These are phyloP conservation scores for Streptanthus diversifolius DNA, from an alignment of 345 rosid species.

Conservation along the genomic window DNA sequence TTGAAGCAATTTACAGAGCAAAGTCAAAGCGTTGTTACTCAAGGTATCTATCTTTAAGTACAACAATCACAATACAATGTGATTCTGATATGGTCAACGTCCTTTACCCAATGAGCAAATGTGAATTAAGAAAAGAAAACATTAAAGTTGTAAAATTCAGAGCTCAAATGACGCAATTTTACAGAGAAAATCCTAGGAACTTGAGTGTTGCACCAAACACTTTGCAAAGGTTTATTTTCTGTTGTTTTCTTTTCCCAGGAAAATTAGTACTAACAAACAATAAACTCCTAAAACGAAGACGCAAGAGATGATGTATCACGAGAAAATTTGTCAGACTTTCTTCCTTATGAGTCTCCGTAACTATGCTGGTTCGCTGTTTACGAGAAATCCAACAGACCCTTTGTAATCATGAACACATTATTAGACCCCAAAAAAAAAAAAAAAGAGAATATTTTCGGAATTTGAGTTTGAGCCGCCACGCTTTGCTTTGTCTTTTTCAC, in stretches of 20 bases:
- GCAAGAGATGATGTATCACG: neutral
- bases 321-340: slow-evolving; percentile 14
- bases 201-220: neutral
- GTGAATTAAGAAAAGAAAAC: neutral
- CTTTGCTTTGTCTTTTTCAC: neutral
- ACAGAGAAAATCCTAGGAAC: neutral
- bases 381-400: slow-evolving; percentile 10
- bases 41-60: neutral
- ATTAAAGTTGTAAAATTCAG: neutral
- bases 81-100: slow-evolving; percentile 12
- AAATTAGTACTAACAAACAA: neutral
- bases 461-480: slow-evolving; percentile 22
- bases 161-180: neutral
- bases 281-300: neutral
- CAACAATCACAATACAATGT: neutral
- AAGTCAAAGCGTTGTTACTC: neutral
- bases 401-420: slow-evolving; percentile 6
- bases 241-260: neutral
- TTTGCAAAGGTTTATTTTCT: neutral
- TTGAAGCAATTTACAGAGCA: slow-evolving; percentile 15
- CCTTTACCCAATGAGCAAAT: neutral
- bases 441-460: slow-evolving; percentile 15
- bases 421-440: neutral
- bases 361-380: slow-evolving; percentile 10
- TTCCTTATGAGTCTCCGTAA: neutral